phyloP scores from a whole-genome alignment of 2,329 filamentous ascomycete genomes.

The Metarhizium brunneum region DNA sequence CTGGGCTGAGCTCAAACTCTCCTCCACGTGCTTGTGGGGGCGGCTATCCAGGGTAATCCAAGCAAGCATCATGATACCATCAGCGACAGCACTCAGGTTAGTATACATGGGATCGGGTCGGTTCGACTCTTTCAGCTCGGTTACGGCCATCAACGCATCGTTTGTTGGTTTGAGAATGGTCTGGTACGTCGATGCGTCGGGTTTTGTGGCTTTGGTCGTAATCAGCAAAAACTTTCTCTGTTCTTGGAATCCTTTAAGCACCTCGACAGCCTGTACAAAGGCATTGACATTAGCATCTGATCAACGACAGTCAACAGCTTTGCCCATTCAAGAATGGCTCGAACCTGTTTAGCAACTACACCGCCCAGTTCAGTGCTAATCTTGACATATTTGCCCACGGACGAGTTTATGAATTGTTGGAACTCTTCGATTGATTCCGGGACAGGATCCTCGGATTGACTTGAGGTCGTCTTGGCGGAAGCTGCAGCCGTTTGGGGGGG shows the following conservation, averaged over 20 bases:
- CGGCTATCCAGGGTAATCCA: conserved; percentile 84
- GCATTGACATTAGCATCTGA: conserved; percentile 46
- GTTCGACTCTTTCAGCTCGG: conserved; percentile 73
- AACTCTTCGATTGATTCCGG: conserved; percentile 82
- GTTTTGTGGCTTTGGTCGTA: conserved; percentile 86
- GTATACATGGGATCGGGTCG: conserved; percentile 66
- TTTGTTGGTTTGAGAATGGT: conserved; percentile 82
- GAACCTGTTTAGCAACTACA: conserved; percentile 70
- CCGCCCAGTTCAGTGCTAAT: conserved; percentile 71
- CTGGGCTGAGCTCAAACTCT: conserved; percentile 74
- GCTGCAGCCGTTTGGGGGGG: conserved; percentile 29
- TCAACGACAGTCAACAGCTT: conserved; percentile 51
- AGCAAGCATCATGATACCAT: conserved; percentile 79
- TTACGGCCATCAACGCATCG: conserved; percentile 68
- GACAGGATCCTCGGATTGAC: conserved; percentile 42
- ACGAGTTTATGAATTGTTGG: conserved; percentile 63
- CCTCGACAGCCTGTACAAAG: conserved; percentile 35
- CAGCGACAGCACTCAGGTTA: conserved; percentile 78
- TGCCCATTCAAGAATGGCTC: conserved; percentile 9
- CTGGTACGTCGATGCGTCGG: conserved; percentile 60
- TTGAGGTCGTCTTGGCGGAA: neutral
- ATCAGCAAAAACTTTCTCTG: conserved; percentile 84
- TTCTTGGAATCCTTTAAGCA: conserved; percentile 62
- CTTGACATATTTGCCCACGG: conserved; percentile 70
- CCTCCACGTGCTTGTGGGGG: conserved; percentile 77